Evolutionary conservation across 257 asterid species (phyloP).

Genomic region (Primulina eburnea): DNA sequence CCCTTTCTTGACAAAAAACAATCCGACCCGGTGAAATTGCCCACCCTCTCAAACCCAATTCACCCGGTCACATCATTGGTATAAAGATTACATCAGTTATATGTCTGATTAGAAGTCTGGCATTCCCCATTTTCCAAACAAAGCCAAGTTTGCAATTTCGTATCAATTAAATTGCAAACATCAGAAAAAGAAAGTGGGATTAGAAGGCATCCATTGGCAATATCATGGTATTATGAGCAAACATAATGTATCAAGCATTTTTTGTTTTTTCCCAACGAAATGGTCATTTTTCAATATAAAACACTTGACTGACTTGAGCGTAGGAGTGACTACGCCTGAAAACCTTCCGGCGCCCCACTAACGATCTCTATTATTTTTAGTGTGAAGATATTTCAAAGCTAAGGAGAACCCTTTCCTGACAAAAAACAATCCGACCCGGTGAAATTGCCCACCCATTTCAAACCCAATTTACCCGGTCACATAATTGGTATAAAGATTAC

Average conservation of each 20-base stretch:
- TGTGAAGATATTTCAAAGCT: too few species aligned
- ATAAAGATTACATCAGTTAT: not conserved
- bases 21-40: too few species aligned
- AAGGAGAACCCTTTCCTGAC: too few species aligned
- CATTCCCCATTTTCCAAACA: not conserved
- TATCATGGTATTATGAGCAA: not conserved
- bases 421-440: too few species aligned
- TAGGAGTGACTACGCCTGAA: too few species aligned
- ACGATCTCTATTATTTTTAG: too few species aligned
- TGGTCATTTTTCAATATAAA: not conserved
- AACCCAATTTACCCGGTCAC: too few species aligned
- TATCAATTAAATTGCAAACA: conserved; percentile 13
- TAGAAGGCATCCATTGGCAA: conserved; percentile 12
- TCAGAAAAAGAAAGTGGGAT: conserved; percentile 9
- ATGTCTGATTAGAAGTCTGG: conserved; percentile 9
- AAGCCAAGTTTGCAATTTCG: not conserved
- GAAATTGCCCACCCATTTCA: too few species aligned
- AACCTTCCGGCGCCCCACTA: too few species aligned
- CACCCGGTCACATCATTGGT: not conserved
- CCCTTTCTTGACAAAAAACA: too few species aligned
- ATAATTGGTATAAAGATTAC: not conserved
- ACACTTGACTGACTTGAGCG: too few species aligned
- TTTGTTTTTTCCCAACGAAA: not conserved
- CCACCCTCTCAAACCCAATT: too few species aligned
- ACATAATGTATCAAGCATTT: not conserved